phyloP scores from a whole-genome alignment of 2,329 filamentous ascomycete genomes.

The Bipolaris gigantea region DNA sequence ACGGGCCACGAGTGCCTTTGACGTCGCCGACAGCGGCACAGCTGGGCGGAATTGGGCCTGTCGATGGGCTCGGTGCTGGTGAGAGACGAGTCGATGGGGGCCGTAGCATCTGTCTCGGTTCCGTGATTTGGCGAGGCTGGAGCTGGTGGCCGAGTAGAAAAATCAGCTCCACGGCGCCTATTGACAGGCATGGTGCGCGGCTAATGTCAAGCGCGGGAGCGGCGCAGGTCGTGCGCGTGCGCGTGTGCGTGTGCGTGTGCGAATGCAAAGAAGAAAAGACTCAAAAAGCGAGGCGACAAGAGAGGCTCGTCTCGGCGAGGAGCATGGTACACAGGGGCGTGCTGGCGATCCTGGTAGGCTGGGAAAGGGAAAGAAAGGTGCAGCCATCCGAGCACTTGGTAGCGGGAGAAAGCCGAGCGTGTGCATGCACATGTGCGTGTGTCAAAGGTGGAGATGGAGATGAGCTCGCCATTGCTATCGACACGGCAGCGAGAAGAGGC shows the following conservation, averaged over 20 bases:
- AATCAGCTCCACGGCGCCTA: conserved; percentile 9
- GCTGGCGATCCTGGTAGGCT: conserved; percentile 5
- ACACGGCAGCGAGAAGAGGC: conserved; percentile 1
- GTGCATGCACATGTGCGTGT: conserved; percentile 2
- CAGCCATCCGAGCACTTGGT: conserved; percentile 21
- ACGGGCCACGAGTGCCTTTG: background rate
- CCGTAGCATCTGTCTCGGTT: conserved; percentile 10
- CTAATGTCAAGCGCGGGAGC: conserved; percentile 22
- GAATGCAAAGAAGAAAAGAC: background rate
- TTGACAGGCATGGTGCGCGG: conserved; percentile 16
- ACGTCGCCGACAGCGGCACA: background rate
- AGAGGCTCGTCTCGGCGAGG: conserved; percentile 5
- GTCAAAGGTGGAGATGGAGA: conserved; percentile 15
- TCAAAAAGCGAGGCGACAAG: background rate
- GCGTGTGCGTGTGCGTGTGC: no score
- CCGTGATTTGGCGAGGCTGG: conserved; percentile 5
- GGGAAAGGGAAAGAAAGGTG: conserved; percentile 1
- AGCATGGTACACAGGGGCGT: conserved; percentile 1
- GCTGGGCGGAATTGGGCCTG: background rate
- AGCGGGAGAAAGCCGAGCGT: conserved; percentile 10
- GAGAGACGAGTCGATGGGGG: background rate
- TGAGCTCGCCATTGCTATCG: conserved; percentile 8
- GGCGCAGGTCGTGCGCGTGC: conserved; percentile 17
- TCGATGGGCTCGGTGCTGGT: background rate
- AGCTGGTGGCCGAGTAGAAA: conserved; percentile 9